Evolutionary conservation across 306 rosid genomes (phyloP), one percentile per base, ranked within the genome.

Genomic region (Mimosa pudica): DNA sequence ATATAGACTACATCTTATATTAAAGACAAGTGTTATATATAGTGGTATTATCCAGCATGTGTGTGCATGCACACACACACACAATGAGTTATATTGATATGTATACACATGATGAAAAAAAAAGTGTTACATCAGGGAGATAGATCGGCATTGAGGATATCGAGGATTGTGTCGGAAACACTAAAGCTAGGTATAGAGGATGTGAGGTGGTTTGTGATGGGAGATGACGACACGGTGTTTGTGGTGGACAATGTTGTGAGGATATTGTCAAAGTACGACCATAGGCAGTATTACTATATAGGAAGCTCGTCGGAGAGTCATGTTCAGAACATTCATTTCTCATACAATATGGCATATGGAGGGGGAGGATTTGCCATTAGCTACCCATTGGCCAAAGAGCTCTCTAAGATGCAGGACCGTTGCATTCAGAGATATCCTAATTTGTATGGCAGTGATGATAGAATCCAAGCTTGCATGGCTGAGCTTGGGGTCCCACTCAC

Each of bases 361-460:
- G 95, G 98, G 0, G 98, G 98, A 7, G 98, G 98, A 51, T 93
- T 93, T 41, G 98, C 98, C 3, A 87, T 93, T 61, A 93, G 98
- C 67, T 91, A 89, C 61, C 97, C 98, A 7, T 83, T 93, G 87
- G 98, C 98, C 0, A 71, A 32, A 74, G 95, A 91, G 81, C 77
- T 93, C 35, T 93, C 87, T 52, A 91, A 79, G 89, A 93, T 91
- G 97, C 98, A 93, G 66, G 98, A 93, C 65, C 84, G 80, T 45
- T 93, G 98, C 75, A 88, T 91, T 64, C 97, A 91, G 80, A 57
- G 94, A 32, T 91, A 93, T 77, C 97, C 97, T 1, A 88, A 76
- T 32, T 77, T 93, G 76, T 93, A 93, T 49, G 98, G 98, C 20
- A 93, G 98, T 48, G 97, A 93, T 81, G 97, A 93, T 35, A 79